Base-by-base conservation (phyloP, 805 yeast species). In the Saturnispora zaruensis region DNA sequence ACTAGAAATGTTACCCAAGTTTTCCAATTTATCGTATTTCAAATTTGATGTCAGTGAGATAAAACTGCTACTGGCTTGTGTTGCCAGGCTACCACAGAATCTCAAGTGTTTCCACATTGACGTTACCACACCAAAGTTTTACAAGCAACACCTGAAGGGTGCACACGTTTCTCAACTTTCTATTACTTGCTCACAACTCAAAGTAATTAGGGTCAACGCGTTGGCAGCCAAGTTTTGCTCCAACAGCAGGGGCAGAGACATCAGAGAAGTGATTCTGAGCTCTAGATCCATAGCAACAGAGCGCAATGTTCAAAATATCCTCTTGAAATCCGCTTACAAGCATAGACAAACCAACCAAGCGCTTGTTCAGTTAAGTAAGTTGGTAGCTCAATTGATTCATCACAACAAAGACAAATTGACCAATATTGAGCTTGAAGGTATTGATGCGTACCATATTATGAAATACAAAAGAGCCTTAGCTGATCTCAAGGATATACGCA, bases 401-500 rank as follows among this genome's bases (percentile, higher is more conserved):
- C 30, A 36, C 3, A 58, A 57, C 37, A 26, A 41, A 3, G 34
- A 45, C 7, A 54, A 58, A 5, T 43, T 61, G 4, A 49, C 48
- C 25, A 50, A 57, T 2, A 53, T 62, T 6, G 58, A 55, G n/a
- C 33, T 62, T 11, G 28, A 52, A 5, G 59, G 59, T 6, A 8
- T 60, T 16, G 66, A 62, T 45, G 61, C 61, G 14, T 49, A 45
- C 11, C 46, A 28, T 44, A 25, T 42, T 28, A 20, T n/a, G 46
- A 11, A 41, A 24, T 28, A n/a, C 46, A 41, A 9, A 51, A 51
- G 50, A 50, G 50, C 7, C 51, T 53, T 28, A 41, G 56, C 30
- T 45, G 55, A 20, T 50, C 53, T 3, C 25, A 56, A 7, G 51
- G 53, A 45, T 49, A 59, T 32, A 36, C 40, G 40, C 3, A 20